Evolutionary conservation across 768 basidiomycete species (phyloP).

Genomic region (Crassisporium funariophilum): DNA sequence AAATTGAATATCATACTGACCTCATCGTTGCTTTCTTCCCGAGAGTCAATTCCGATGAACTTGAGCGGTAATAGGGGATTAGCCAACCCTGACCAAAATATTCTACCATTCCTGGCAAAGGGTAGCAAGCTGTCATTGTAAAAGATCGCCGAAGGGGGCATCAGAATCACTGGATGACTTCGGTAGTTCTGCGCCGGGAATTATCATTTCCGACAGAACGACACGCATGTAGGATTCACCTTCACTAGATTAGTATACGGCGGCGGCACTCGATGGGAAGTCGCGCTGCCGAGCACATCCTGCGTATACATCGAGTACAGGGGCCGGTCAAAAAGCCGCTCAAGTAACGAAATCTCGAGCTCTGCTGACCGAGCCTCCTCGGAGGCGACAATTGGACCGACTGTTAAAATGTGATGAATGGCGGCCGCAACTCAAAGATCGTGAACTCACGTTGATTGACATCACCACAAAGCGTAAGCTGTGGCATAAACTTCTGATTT

Average conservation of each 20-base stretch:
- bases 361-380: slow-evolving; percentile 45
- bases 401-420: slow-evolving; percentile 26
- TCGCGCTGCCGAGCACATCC: slow-evolving; percentile 2
- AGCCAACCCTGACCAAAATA: slow-evolving; percentile 42
- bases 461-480: slow-evolving; percentile 54
- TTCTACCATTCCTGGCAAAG: slow-evolving; percentile 43
- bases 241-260: slow-evolving; percentile 48
- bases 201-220: slow-evolving; percentile 1
- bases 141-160: slow-evolving; percentile 57
- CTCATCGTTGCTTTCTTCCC: slow-evolving; percentile 50
- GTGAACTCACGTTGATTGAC: slow-evolving; percentile 50
- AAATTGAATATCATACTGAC: slow-evolving; percentile 25
- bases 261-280: slow-evolving; percentile 17
- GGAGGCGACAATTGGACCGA: slow-evolving; percentile 50
- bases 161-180: slow-evolving; percentile 53
- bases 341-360: slow-evolving; percentile 50
- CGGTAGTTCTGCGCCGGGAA: slow-evolving; percentile 42
- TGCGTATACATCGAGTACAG: slow-evolving; percentile 33
- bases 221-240: slow-evolving; percentile 25
- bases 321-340: slow-evolving; percentile 46
- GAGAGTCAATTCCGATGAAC: slow-evolving; percentile 43
- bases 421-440: slow-evolving; percentile 1
- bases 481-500: slow-evolving; percentile 34
- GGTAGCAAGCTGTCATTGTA: slow-evolving; percentile 52
- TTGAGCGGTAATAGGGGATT: slow-evolving; percentile 44